Conservation (phyloP, 2,329 filamentous ascomycete genomes). For the Neofusicoccum parvum region DNA sequence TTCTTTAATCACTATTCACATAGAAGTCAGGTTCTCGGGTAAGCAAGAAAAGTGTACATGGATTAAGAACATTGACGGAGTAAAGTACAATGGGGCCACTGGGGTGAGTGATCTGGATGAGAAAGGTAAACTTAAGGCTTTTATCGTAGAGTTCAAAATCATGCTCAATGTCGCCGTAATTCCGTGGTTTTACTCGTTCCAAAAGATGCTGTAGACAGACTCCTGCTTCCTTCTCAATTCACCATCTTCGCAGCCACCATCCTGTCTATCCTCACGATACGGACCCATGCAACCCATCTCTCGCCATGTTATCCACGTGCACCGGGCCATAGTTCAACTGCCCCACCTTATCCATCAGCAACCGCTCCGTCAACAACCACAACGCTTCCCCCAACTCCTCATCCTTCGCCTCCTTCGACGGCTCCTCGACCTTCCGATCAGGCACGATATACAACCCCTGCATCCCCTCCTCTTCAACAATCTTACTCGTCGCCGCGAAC, state of each 20-base stretch:
- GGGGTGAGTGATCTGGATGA: too few relatives aligned
- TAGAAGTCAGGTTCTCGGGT: too few relatives aligned
- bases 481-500: conserved; percentile 51
- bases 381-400: conserved; percentile 47
- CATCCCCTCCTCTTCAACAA: conserved; percentile 47
- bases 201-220: background rate
- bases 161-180: too few relatives aligned
- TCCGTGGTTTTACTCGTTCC: background rate
- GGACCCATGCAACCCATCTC: conserved; percentile 10
- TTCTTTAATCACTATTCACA: too few relatives aligned
- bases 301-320: conserved; percentile 12
- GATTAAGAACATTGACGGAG: too few relatives aligned
- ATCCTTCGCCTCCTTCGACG: conserved; percentile 46
- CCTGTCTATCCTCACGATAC: background rate
- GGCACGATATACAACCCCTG: conserved; percentile 54
- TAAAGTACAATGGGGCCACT: too few relatives aligned
- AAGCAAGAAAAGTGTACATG: too few relatives aligned
- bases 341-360: conserved; percentile 47
- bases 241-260: background rate
- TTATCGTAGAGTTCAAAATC: too few relatives aligned
- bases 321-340: conserved; percentile 18
- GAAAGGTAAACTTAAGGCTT: too few relatives aligned
- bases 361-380: conserved; percentile 50
- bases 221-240: background rate
- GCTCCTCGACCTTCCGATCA: conserved; percentile 50